phyloP scores from a whole-genome alignment of 352 stramenopile species.

The Globisporangium cederbergense region DNA sequence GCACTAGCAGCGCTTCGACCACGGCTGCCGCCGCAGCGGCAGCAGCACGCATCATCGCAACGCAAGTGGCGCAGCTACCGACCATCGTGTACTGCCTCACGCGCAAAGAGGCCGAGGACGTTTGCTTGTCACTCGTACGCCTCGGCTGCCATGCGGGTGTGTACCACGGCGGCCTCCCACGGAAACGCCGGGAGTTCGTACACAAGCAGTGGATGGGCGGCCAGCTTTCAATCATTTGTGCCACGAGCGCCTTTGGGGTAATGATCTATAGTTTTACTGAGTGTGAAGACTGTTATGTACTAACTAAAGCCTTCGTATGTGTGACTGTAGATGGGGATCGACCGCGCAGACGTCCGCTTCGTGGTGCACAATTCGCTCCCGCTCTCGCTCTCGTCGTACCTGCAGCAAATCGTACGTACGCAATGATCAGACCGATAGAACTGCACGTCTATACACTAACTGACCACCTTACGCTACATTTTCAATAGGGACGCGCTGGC shows the following conservation, averaged over 20 bases:
- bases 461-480: background rate
- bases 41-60: slow-evolving; percentile 38
- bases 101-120: slow-evolving; percentile 58
- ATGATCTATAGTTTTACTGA: too few relatives aligned
- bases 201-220: slow-evolving; percentile 78
- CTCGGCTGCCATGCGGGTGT: slow-evolving; percentile 53
- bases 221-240: slow-evolving; percentile 69
- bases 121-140: slow-evolving; percentile 49
- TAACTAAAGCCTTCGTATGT: background rate
- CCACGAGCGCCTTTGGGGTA: slow-evolving; percentile 77
- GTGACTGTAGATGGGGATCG: slow-evolving; percentile 70
- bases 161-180: slow-evolving; percentile 63
- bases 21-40: slow-evolving; percentile 4
- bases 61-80: slow-evolving; percentile 26
- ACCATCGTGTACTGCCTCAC: slow-evolving; percentile 80
- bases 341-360: slow-evolving; percentile 68
- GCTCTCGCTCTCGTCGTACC: slow-evolving; percentile 62
- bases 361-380: slow-evolving; percentile 73
- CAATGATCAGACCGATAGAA: too few relatives aligned
- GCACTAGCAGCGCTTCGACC: background rate
- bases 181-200: slow-evolving; percentile 62
- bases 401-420: slow-evolving; percentile 67
- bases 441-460: too few relatives aligned
- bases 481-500: slow-evolving; percentile 55
- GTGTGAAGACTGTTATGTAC: too few relatives aligned